Percentiles rank a stretch among this genome's conserved stretches.
These are phyloP conservation scores for Zygnema cylindricum DNA, from an alignment of 139 green algal species.

Conservation along the genomic window DNA sequence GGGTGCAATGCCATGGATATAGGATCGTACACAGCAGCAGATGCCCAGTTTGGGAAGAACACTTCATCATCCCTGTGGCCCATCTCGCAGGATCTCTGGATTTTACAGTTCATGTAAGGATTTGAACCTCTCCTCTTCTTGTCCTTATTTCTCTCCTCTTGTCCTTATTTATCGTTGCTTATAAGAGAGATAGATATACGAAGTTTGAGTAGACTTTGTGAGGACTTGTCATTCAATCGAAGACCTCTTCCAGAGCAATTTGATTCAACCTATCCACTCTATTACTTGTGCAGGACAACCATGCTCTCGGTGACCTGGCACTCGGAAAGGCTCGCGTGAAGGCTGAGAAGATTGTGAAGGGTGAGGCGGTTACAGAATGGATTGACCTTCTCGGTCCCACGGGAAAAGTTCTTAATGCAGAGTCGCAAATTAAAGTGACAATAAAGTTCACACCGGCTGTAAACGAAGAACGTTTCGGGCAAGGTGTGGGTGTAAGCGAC, in stretches of 20 bases:
- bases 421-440: not conserved
- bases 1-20: too few relatives aligned
- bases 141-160: too few relatives aligned
- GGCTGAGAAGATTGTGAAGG: not conserved
- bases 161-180: too few relatives aligned
- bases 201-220: too few relatives aligned
- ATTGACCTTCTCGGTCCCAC: not conserved
- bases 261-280: too few relatives aligned
- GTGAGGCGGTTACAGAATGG: not conserved
- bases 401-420: not conserved
- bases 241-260: too few relatives aligned
- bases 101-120: slow-evolving; percentile 22
- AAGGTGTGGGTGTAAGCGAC: not conserved
- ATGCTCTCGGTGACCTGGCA: not conserved
- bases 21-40: slow-evolving; percentile 27
- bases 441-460: not conserved
- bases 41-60: slow-evolving; percentile 39
- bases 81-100: slow-evolving; percentile 14
- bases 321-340: not conserved
- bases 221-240: too few relatives aligned
- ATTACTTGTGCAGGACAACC: not conserved
- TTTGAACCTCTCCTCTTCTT: too few relatives aligned
- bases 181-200: too few relatives aligned
- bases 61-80: slow-evolving; percentile 32
- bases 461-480: not conserved